Evolutionary conservation across 2,329 filamentous ascomycete genomes (phyloP).

Genomic region (Raffaelea arxii): DNA sequence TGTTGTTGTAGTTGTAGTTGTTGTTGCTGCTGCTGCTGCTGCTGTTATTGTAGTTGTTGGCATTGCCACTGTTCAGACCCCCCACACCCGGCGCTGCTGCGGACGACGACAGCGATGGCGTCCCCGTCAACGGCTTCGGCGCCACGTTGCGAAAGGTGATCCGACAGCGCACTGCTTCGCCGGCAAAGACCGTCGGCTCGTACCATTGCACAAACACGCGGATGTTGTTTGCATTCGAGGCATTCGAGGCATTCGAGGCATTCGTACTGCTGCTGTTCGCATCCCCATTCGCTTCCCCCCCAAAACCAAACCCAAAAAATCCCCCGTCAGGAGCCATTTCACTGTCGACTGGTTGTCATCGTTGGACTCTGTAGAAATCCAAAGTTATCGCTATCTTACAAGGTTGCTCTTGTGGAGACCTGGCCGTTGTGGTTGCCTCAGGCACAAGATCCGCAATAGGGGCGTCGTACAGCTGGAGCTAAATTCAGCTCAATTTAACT

Average conservation of each 20-base stretch:
- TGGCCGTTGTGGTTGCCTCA: not conserved
- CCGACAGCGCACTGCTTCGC: constrained; percentile 89
- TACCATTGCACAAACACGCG: constrained; percentile 94
- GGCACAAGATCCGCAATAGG: constrained; percentile 1
- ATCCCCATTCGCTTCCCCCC: not conserved
- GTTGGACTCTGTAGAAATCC: too few relatives aligned
- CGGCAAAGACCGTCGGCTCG: constrained; percentile 88
- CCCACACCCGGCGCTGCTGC: constrained; percentile 12
- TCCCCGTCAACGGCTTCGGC: constrained; percentile 6
- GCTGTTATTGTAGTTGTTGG: too few relatives aligned
- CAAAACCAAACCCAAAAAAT: not conserved
- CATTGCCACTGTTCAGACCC: constrained; percentile 2
- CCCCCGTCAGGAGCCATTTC: constrained; percentile 8
- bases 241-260: constrained; percentile 37
- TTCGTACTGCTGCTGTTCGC: not conserved
- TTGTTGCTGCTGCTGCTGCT: constrained; percentile 3
- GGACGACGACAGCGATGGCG: constrained; percentile 19
- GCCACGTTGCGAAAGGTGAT: constrained; percentile 92
- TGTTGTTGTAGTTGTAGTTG: not conserved
- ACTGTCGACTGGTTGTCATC: too few relatives aligned
- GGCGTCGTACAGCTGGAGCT: not conserved
- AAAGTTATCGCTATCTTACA: too few relatives aligned
- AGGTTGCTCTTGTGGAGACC: too few relatives aligned
- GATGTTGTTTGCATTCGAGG: constrained; percentile 52
- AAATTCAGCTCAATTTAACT: too few relatives aligned